Evolutionary conservation across 2,329 filamentous ascomycete genomes (phyloP).

Genomic region (Lecanoromycetidae sp.): DNA sequence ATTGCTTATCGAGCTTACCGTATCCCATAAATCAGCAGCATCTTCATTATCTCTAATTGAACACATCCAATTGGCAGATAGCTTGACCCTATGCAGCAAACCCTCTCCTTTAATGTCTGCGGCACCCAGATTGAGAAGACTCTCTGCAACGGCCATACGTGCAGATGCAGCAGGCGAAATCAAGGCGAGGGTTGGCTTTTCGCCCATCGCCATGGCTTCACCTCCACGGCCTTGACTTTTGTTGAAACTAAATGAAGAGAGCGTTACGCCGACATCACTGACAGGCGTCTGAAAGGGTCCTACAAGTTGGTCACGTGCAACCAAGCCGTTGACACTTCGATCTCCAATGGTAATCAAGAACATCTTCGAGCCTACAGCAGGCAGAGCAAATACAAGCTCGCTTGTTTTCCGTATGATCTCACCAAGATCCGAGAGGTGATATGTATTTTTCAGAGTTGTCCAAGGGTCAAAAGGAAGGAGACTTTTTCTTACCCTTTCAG

Average conservation of each 20-base stretch:
- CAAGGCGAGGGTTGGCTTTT: constrained; percentile 76
- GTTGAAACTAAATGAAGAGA: constrained; percentile 62
- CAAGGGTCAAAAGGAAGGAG: constrained; percentile 65
- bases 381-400: constrained; percentile 76
- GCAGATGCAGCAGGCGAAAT: constrained; percentile 85
- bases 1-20: constrained; percentile 70
- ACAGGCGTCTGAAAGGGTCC: constrained; percentile 93
- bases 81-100: constrained; percentile 64
- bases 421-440: too few relatives aligned
- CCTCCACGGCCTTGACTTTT: constrained; percentile 68
- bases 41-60: background rate
- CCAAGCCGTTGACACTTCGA: constrained; percentile 71
- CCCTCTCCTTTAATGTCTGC: constrained; percentile 60
- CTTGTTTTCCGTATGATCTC: too few relatives aligned
- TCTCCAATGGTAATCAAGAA: constrained; percentile 97
- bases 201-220: constrained; percentile 98
- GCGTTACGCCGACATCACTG: constrained; percentile 84
- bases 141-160: constrained; percentile 91
- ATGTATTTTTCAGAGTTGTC: too few relatives aligned
- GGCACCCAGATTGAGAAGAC: constrained; percentile 83
- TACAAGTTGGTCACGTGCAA: constrained; percentile 85
- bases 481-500: constrained; percentile 55
- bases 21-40: constrained; percentile 47
- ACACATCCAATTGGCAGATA: constrained; percentile 96
- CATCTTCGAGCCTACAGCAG: constrained; percentile 88